Evolutionary conservation across 1,284 basidiomycete species (phyloP), one percentile per base, ranked within the genome.

Genomic region (Marasmius oreades): DNA sequence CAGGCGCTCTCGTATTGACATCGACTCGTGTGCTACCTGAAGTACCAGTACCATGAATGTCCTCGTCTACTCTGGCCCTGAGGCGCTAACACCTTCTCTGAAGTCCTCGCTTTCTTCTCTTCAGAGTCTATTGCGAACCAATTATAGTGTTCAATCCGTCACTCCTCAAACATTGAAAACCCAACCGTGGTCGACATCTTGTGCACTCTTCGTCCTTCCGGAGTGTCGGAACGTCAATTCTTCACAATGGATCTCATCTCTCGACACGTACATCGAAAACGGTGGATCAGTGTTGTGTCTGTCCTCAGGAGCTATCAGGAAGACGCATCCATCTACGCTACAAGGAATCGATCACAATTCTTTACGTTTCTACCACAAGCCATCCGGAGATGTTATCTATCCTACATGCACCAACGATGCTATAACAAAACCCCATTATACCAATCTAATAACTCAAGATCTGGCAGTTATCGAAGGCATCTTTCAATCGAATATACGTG

Each of bases 151-250:
- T 36, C 90, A 92, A 59, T 70, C 81, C 2, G 77, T 93, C 53
- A 74, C 82, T 0, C 74, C 79, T 0, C 72, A 82, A 36, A 68
- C 81, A 0, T 74, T 96, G 8, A 70, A 77, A 0, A 74, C 78
- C 0, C 85, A 89, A 55, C 93, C 93, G 8, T 96, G 93, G 93
- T 69, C 82, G 46, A 67, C 75, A 2, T 79, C 78, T 28, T 94
- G 92, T 64, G 86, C 87, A 3, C 76, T 95, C 1, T 79, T 96
- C 5, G 87, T 93, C 48, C 73, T 95, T 55, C 90, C 90, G 1
- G 81, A 82, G 22, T 83, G 83, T 44, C 71, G 77, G 26, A 77
- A 77, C 58, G 36, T 36, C 11, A 23, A 75, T 77, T 3, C 73
- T 75, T 46, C 76, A 81, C 11, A 66, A 79, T 37, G 72, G 78